Evolutionary conservation across 495 filamentous ascomycete species (phyloP).

Genomic region (Penicillium coprophilum): DNA sequence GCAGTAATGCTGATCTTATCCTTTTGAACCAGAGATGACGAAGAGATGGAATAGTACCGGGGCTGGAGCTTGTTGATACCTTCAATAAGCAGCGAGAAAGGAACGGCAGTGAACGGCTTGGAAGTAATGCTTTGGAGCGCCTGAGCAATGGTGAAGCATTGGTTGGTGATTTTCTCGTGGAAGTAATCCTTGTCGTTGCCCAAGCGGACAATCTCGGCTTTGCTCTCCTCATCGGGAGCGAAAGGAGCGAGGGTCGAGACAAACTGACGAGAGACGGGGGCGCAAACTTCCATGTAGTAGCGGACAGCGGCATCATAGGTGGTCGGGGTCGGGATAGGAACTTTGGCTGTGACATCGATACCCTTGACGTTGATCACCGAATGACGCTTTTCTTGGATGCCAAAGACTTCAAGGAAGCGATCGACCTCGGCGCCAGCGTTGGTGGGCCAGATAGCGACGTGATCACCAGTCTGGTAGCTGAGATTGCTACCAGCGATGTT

Average conservation of each 20-base stretch:
- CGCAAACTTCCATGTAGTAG: slow-evolving; percentile 97
- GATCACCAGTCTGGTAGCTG: slow-evolving; percentile 93
- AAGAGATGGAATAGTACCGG: slow-evolving; percentile 99
- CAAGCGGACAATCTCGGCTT: slow-evolving; percentile 82
- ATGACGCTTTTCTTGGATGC: slow-evolving; percentile 72
- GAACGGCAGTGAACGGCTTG: slow-evolving; percentile 75
- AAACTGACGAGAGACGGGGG: slow-evolving; percentile 95
- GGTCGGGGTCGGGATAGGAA: slow-evolving; percentile 95
- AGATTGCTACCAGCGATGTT: slow-evolving; percentile 79
- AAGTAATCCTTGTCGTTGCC: slow-evolving; percentile 97
- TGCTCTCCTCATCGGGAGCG: slow-evolving; percentile 78
- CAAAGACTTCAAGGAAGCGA: slow-evolving; percentile 79
- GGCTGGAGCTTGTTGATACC: slow-evolving; percentile 92
- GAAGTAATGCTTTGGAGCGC: slow-evolving; percentile 73
- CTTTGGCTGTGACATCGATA: slow-evolving; percentile 92
- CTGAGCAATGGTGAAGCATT: slow-evolving; percentile 88
- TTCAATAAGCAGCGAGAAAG: slow-evolving; percentile 94
- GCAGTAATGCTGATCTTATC: slow-evolving; percentile 93
- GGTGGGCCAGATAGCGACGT: slow-evolving; percentile 96
- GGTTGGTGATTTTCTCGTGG: slow-evolving; percentile 76
- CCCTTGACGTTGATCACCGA: slow-evolving; percentile 87
- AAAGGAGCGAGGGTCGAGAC: slow-evolving; percentile 84
- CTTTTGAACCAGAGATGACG: slow-evolving; percentile 90
- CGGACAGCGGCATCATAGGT: slow-evolving; percentile 92
- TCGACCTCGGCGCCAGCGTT: slow-evolving; percentile 93